Evolutionary conservation across 768 basidiomycete species (phyloP).

Genomic region (Naganishia onofrii): DNA sequence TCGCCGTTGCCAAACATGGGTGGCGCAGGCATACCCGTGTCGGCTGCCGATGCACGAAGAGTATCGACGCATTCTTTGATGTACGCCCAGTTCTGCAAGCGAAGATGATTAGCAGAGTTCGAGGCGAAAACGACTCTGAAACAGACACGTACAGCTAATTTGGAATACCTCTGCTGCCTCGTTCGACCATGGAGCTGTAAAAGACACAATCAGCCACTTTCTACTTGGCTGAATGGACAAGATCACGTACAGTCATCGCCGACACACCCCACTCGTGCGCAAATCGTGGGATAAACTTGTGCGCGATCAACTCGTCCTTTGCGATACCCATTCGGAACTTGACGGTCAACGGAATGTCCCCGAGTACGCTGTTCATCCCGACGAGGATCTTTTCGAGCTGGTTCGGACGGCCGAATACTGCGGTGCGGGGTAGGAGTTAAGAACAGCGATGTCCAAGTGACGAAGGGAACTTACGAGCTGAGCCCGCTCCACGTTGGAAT

Average conservation of each 20-base stretch:
- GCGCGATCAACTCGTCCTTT: constrained; percentile 74
- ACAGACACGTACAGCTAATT: constrained; percentile 59
- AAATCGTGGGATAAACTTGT: constrained; percentile 84
- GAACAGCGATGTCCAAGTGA: neutral
- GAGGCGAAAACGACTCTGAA: neutral
- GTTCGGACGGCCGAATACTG: constrained; percentile 77
- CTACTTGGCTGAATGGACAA: neutral
- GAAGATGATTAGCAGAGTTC: neutral
- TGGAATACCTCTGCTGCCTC: constrained; percentile 88
- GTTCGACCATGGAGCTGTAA: constrained; percentile 89
- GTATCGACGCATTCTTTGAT: constrained; percentile 81
- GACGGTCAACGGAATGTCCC: constrained; percentile 73
- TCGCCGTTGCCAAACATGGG: constrained; percentile 97
- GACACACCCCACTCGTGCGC: constrained; percentile 59
- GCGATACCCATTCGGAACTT: constrained; percentile 79
- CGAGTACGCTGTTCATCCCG: constrained; percentile 87
- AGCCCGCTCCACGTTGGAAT: constrained; percentile 84
- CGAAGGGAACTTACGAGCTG: constrained; percentile 65
- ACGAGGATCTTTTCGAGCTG: constrained; percentile 81
- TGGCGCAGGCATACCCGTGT: constrained; percentile 62
- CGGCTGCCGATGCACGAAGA: constrained; percentile 58
- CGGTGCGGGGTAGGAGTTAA: constrained; percentile 3
- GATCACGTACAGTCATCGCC: constrained; percentile 58
- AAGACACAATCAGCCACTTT: constrained; percentile 16
- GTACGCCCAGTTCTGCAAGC: constrained; percentile 70